A percentile compares a stretch with the other conserved stretches of the same genome.
Evolutionary conservation across 2,329 filamentous ascomycete genomes (phyloP).

Genomic region (Ceratocystis ficicola): DNA sequence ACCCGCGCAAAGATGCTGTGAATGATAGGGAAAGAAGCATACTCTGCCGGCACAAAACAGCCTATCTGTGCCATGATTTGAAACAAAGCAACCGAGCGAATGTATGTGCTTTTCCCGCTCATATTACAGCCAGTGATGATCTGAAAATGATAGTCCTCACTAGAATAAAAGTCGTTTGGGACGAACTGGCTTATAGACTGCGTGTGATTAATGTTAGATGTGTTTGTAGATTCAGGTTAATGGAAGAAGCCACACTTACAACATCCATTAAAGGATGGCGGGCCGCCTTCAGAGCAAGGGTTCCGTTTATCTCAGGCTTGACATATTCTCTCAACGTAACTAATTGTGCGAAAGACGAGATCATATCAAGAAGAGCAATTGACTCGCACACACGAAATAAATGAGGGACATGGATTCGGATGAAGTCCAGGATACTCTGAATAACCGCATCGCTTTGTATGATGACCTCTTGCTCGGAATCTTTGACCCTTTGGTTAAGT

Average conservation of each 20-base stretch:
- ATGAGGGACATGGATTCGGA: constrained; percentile 57
- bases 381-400: constrained; percentile 80
- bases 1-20: constrained; percentile 78
- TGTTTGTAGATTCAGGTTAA: too few species aligned
- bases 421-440: constrained; percentile 55
- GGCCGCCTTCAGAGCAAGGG: constrained; percentile 59
- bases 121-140: constrained; percentile 96
- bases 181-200: constrained; percentile 49
- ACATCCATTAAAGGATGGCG: constrained; percentile 71
- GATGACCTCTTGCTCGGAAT: constrained; percentile 74
- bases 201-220: too few species aligned
- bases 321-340: constrained; percentile 49
- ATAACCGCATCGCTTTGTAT: constrained; percentile 69
- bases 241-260: constrained; percentile 27
- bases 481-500: constrained; percentile 61
- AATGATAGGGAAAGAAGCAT: constrained; percentile 67
- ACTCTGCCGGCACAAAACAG: constrained; percentile 75
- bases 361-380: constrained; percentile 77
- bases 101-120: constrained; percentile 96
- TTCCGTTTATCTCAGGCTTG: constrained; percentile 55
- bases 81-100: constrained; percentile 70
- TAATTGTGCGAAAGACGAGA: constrained; percentile 62
- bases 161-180: constrained; percentile 83
- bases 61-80: constrained; percentile 91
- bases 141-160: constrained; percentile 69